phyloP scores from a whole-genome alignment of 768 basidiomycete species.

The Glaciozyma antarctica region DNA sequence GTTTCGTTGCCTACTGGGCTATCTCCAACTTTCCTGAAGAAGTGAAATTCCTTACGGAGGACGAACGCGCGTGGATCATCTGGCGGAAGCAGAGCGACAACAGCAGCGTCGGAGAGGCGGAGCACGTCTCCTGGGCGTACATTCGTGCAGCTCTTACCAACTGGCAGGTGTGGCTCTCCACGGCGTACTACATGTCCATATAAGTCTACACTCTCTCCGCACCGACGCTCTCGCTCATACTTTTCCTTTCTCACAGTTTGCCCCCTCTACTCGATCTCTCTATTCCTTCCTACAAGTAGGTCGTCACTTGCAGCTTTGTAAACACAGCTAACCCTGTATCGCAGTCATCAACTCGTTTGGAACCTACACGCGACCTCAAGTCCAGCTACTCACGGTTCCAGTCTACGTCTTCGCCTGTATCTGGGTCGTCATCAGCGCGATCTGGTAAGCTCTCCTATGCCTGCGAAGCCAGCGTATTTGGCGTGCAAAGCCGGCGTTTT shows the following conservation, averaged over 20 bases:
- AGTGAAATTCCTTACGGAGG: neutral
- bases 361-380: constrained; percentile 2
- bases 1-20: constrained; percentile 21
- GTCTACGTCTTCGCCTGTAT: constrained; percentile 29
- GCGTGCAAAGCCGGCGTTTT: no score
- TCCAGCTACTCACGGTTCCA: constrained; percentile 28
- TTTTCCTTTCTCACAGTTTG: neutral
- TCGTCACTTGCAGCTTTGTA: no score
- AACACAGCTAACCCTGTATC: no score
- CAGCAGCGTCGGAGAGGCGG: no score
- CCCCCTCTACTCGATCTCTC: constrained; percentile 10
- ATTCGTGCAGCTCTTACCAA: constrained; percentile 24
- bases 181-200: constrained; percentile 5
- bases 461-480: no score
- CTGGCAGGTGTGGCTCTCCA: constrained; percentile 29
- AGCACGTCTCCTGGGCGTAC: neutral
- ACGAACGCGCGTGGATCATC: neutral
- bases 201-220: no score
- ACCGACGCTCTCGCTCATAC: no score
- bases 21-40: constrained; percentile 6
- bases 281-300: constrained; percentile 24
- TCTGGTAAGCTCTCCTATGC: neutral
- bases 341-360: no score
- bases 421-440: constrained; percentile 20
- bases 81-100: no score